Conservation (phyloP, 805 yeast species). For the Clavispora santaluciae region DNA sequence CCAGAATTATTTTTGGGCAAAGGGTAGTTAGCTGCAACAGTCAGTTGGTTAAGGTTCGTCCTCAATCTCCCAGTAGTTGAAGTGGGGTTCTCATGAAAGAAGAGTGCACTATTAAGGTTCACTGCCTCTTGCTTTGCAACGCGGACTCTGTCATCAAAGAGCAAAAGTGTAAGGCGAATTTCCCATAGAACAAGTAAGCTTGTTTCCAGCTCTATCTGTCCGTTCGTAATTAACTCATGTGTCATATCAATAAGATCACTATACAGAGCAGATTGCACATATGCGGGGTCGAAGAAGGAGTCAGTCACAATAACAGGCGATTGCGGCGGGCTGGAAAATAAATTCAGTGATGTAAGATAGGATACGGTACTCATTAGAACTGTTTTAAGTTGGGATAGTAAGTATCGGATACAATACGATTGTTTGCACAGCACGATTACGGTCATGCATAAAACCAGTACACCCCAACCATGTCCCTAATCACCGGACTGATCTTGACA, state of each 20-base stretch:
- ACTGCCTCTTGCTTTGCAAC: conserved; percentile 35
- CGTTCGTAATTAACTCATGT: conserved; percentile 6
- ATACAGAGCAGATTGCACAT: conserved; percentile 5
- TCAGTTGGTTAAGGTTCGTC: neutral
- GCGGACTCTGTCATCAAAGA: conserved; percentile 27
- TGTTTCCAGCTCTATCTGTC: conserved; percentile 4
- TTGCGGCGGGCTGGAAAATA: neutral
- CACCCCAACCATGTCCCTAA: neutral
- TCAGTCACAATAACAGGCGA: neutral
- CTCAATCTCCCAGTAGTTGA: neutral
- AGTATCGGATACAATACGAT: neutral
- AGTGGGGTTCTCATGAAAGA: conserved; percentile 24
- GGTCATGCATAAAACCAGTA: neutral
- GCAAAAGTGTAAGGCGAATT: conserved; percentile 25
- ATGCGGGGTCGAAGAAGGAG: conserved; percentile 4
- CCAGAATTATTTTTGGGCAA: conserved; percentile 34
- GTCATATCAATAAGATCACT: conserved; percentile 9
- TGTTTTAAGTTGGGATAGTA: no score
- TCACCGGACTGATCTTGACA: neutral
- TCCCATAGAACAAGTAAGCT: conserved; percentile 28
- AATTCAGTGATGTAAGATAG: neutral
- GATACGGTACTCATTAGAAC: neutral
- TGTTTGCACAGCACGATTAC: neutral
- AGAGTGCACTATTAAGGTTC: conserved; percentile 31
- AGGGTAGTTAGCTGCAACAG: conserved; percentile 21